phyloP scores from a whole-genome alignment of 306 rosid genomes.

The Pueraria montana region DNA sequence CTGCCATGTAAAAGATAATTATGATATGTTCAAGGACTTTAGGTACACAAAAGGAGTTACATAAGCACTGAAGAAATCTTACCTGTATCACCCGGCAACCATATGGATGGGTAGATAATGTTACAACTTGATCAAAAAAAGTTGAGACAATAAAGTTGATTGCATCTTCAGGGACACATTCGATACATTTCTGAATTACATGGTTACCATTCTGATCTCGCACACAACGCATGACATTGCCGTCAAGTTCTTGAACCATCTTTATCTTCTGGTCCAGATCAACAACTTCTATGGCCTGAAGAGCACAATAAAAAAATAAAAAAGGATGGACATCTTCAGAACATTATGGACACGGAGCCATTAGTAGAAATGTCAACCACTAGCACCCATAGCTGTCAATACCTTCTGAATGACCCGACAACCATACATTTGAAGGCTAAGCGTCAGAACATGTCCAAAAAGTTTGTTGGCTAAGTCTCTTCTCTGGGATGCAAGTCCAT shows the following conservation, averaged over 20 bases:
- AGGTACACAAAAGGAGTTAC: neutral
- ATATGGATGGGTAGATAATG: slow-evolving; percentile 93
- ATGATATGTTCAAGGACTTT: neutral
- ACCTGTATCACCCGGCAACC: slow-evolving; percentile 99
- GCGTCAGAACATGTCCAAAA: slow-evolving; percentile 78
- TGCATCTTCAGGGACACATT: slow-evolving; percentile 69
- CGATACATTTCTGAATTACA: slow-evolving; percentile 95
- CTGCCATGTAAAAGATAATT: slow-evolving; percentile 55
- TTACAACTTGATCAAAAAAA: slow-evolving; percentile 90
- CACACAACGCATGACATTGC: slow-evolving; percentile 91
- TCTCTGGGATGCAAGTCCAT: slow-evolving; percentile 85
- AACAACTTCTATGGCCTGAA: slow-evolving; percentile 98
- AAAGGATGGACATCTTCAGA: slow-evolving; percentile 3
- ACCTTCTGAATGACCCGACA: slow-evolving; percentile 80
- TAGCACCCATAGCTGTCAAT: neutral
- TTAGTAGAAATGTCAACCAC: slow-evolving; percentile 4
- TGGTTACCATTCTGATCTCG: slow-evolving; percentile 99
- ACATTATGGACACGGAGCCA: slow-evolving; percentile 10
- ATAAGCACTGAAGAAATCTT: slow-evolving; percentile 13
- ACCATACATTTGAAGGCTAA: slow-evolving; percentile 99
- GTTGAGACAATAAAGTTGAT: slow-evolving; percentile 84
- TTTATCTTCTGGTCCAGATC: slow-evolving; percentile 85
- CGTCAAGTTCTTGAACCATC: slow-evolving; percentile 96
- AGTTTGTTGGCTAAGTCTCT: slow-evolving; percentile 95
- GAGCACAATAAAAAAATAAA: neutral